phyloP scores from a whole-genome alignment of 306 rosid species.

The Prunus davidiana region DNA sequence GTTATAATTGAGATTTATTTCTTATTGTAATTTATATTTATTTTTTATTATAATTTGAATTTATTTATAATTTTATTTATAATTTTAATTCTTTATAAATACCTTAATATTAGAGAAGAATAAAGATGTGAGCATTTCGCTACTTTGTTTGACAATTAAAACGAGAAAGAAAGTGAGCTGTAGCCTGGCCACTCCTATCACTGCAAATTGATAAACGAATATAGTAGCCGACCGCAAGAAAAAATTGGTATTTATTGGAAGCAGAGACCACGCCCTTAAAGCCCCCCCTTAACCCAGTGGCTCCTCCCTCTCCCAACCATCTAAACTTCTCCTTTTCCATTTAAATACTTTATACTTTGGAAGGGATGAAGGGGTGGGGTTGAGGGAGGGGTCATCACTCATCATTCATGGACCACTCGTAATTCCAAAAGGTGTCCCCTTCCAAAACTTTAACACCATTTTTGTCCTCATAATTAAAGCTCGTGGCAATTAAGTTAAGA shows the following conservation, averaged over 20 bases:
- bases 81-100: too few species aligned
- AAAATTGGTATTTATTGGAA: slow-evolving; percentile 20
- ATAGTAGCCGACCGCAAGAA: background rate
- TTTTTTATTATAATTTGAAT: too few species aligned
- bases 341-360: background rate
- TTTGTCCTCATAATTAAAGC: background rate
- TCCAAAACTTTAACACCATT: background rate
- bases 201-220: slow-evolving; percentile 4
- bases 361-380: background rate
- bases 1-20: too few species aligned
- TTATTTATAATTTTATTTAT: too few species aligned
- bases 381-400: slow-evolving; percentile 5
- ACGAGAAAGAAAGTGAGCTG: too few species aligned
- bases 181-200: background rate
- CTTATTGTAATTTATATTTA: too few species aligned
- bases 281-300: background rate
- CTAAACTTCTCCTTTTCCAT: slow-evolving; percentile 8
- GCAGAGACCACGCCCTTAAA: slow-evolving; percentile 35
- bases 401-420: slow-evolving; percentile 18
- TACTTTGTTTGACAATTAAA: too few species aligned
- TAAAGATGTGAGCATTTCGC: too few species aligned
- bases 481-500: background rate
- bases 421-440: background rate
- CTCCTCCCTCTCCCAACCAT: background rate
- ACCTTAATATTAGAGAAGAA: too few species aligned